Base-by-base conservation (phyloP, 176 grass and related monocot genomes). In the Oryza punctata region DNA sequence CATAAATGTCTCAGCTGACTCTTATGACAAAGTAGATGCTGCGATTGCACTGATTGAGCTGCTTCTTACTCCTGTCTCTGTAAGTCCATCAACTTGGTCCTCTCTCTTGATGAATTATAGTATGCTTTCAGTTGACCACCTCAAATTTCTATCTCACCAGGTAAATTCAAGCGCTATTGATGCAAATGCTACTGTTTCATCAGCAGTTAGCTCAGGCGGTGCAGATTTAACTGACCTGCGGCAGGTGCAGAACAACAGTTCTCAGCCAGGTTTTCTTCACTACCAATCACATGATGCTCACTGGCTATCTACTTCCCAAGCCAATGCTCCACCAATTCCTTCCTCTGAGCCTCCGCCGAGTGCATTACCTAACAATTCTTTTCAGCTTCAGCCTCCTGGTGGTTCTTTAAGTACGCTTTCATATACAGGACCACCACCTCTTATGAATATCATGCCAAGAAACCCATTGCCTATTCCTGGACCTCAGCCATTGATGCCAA, bases 11-110 rank as follows among this genome's bases (percentile, higher is more conserved):
- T 89, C 79, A 37, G 91, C 96, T 60, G 96, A 95, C 40, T 90
- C 92, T 65, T 90, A 98, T 82, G 92, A 95, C 78, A 98, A 98
- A 95, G 76, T 95, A 61, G 96, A 98, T 81, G 81, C 91, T 82
- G 96, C 96, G 65, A 87, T 90, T 90, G 75, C 91, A 1, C 85
- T 98, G 71, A 84, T 98, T 88, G 91, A 98, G 49, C 78, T 91
- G 23, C 96, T 98, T 63, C 85, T 98, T 69, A 73, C 89, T 93
- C 92, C 92, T 78, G 89, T 91, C 63, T 82, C 86, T 27, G 86
- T 94, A 86, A 94, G 85, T 89, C 70, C n/a, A 78, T 74, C 69
- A 70, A 45, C 67, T 76, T 61, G 61, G 7, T 27, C 35, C 19
- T 61, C 18, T 70, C 23, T 70, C 23, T 37, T 18, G 16, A 21